A percentile compares a stretch with the other conserved stretches of the same genome.
Conservation (phyloP, 805 yeast species). For the Candida sphagnicola region DNA sequence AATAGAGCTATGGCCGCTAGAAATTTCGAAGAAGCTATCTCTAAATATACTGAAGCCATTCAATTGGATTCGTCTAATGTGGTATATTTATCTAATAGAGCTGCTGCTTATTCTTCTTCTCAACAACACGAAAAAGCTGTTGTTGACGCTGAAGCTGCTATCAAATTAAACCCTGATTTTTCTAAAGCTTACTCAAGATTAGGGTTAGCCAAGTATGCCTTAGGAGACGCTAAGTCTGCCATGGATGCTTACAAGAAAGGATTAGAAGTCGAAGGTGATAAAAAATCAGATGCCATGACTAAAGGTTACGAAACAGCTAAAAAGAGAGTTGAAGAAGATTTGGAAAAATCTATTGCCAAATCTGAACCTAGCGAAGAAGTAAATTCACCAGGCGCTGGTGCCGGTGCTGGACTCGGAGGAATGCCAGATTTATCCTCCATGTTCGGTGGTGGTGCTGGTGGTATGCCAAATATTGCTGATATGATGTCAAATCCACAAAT, state of each 20-base stretch:
- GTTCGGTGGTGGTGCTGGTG: conserved; percentile 69
- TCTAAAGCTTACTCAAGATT: conserved; percentile 93
- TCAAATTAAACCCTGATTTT: conserved; percentile 70
- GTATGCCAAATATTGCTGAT: conserved; percentile 63
- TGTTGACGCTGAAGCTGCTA: conserved; percentile 79
- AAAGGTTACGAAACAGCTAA: conserved; percentile 93
- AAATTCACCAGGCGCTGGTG: conserved; percentile 32
- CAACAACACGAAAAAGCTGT: conserved; percentile 74
- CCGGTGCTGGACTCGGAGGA: conserved; percentile 48
- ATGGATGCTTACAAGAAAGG: conserved; percentile 89
- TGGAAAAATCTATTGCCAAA: conserved; percentile 37
- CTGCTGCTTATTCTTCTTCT: conserved; percentile 88
- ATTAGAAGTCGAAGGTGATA: conserved; percentile 79
- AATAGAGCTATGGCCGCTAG: conserved; percentile 82
- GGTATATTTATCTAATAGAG: conserved; percentile 87
- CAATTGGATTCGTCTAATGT: conserved; percentile 66
- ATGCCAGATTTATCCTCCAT: conserved; percentile 73
- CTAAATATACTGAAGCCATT: conserved; percentile 78
- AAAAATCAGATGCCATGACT: conserved; percentile 83
- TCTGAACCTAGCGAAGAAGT: conserved; percentile 24
- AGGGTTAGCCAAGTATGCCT: conserved; percentile 91
- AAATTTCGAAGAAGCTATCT: conserved; percentile 68
- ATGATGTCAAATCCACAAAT: conserved; percentile 88
- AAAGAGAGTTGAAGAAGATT: conserved; percentile 75
- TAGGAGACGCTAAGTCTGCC: conserved; percentile 87